Conservation (phyloP, 1,284 basidiomycete genomes). For the Malassezia equina region DNA sequence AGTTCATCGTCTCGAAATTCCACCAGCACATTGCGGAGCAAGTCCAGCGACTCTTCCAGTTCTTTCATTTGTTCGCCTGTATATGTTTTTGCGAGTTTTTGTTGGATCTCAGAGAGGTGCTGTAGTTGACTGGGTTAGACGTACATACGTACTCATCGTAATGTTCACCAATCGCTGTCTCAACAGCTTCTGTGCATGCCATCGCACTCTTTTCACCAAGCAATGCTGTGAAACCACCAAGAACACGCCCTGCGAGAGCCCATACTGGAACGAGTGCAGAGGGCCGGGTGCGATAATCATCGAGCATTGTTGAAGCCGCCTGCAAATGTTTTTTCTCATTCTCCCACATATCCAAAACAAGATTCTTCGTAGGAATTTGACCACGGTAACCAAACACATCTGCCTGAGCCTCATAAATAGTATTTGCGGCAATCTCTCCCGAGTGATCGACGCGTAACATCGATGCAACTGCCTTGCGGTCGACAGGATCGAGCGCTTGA, state of each 20-base stretch:
- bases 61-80: not conserved
- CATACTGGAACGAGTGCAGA: constrained; percentile 74
- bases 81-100: constrained; percentile 13
- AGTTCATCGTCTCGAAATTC: constrained; percentile 92
- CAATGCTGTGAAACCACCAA: constrained; percentile 74
- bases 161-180: constrained; percentile 94
- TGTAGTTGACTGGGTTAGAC: constrained; percentile 25
- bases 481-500: constrained; percentile 20
- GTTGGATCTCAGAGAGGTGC: constrained; percentile 23
- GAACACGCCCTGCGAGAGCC: constrained; percentile 69
- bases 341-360: constrained; percentile 75
- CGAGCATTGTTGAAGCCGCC: constrained; percentile 71
- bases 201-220: constrained; percentile 88
- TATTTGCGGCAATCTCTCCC: constrained; percentile 45
- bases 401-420: constrained; percentile 45
- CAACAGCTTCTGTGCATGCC: constrained; percentile 95
- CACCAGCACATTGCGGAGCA: constrained; percentile 64
- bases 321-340: constrained; percentile 84
- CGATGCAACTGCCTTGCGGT: constrained; percentile 26
- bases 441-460: constrained; percentile 47
- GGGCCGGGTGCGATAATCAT: constrained; percentile 73
- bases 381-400: constrained; percentile 36
- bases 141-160: constrained; percentile 69
- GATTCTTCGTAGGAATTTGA: constrained; percentile 25
- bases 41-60: constrained; percentile 43